phyloP scores from a whole-genome alignment of 306 rosid genomes.

The Quercus rubra region DNA sequence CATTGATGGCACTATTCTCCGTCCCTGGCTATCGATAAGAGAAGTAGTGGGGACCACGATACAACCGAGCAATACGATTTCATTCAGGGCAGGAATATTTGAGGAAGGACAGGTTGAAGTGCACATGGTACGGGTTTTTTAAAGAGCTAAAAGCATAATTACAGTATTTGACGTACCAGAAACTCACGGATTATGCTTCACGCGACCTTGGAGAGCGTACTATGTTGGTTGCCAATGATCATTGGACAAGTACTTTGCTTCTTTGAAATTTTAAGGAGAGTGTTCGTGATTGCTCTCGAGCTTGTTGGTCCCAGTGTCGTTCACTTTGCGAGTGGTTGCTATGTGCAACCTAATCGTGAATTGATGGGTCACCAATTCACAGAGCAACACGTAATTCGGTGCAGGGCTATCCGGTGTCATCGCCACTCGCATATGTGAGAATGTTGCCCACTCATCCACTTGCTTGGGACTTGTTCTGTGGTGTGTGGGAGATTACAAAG shows the following conservation, averaged over 20 bases:
- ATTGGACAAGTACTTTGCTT: neutral
- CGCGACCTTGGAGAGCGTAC: neutral
- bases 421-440: neutral
- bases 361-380: neutral
- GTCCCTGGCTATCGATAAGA: too few relatives aligned
- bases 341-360: neutral
- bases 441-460: neutral
- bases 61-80: constrained; percentile 13
- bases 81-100: constrained; percentile 79
- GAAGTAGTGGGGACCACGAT: neutral
- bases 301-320: neutral
- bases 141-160: neutral
- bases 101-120: constrained; percentile 97
- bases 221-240: neutral
- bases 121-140: constrained; percentile 57
- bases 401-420: neutral
- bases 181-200: neutral
- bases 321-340: neutral
- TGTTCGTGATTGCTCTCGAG: neutral
- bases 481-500: too few relatives aligned
- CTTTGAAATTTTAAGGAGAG: neutral
- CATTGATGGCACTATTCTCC: neutral
- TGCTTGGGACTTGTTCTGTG: neutral
- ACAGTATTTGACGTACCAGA: neutral
- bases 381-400: neutral